Conservation (phyloP, 2,329 filamentous ascomycete species). For the Neopestalotiopsis sp. region DNA sequence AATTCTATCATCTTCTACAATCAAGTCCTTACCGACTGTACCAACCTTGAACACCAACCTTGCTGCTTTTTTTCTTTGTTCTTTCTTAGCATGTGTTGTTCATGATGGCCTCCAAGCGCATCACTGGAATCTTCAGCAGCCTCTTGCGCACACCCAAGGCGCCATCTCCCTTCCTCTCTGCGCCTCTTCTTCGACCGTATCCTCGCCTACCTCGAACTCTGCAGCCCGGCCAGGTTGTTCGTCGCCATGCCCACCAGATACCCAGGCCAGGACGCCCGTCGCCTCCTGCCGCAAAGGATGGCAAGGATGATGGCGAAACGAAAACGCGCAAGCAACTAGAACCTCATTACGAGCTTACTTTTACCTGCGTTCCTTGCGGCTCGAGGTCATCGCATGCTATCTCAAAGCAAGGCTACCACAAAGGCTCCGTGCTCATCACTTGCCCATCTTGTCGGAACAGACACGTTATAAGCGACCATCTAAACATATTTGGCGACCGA, state of each 20-base stretch:
- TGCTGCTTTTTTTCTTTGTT: not conserved
- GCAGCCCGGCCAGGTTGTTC: conserved; percentile 27
- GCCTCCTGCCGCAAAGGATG: conserved; percentile 8
- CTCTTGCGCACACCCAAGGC: conserved; percentile 23
- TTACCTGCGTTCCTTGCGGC: conserved; percentile 89
- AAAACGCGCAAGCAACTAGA: conserved; percentile 40
- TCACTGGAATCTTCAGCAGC: conserved; percentile 22
- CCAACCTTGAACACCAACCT: not conserved
- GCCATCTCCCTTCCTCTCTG: conserved; percentile 18
- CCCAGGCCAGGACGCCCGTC: conserved; percentile 30
- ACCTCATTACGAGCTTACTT: conserved; percentile 85
- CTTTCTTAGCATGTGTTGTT: not conserved
- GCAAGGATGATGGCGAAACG: conserved; percentile 24
- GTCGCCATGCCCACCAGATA: conserved; percentile 36
- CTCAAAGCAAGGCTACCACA: conserved; percentile 94
- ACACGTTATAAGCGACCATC: conserved; percentile 90
- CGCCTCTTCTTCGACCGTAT: conserved; percentile 28
- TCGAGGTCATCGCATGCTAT: conserved; percentile 82
- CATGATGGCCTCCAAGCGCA: conserved; percentile 31
- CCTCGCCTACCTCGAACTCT: conserved; percentile 30
- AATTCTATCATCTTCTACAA: not conserved
- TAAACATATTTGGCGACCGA: conserved; percentile 77
- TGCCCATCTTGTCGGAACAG: conserved; percentile 87
- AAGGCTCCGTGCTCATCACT: conserved; percentile 85
- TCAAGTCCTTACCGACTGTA: too few relatives aligned